Percentiles rank a stretch among this genome's conserved stretches.
Evolutionary conservation across 1,139 yeast genomes (phyloP).

Genomic region (Petasospora fabianii): DNA sequence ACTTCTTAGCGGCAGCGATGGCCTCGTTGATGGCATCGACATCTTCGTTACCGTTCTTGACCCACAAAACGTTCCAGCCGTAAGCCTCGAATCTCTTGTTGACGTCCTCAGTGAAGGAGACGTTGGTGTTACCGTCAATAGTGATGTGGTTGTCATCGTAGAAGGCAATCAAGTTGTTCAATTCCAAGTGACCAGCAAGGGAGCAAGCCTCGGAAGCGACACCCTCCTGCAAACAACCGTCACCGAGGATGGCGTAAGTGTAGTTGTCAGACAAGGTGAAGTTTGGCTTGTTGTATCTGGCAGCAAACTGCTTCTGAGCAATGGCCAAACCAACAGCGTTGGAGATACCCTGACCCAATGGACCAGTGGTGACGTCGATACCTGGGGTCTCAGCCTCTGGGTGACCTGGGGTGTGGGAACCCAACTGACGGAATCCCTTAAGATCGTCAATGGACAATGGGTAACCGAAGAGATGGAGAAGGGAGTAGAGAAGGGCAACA

Average conservation of each 20-base stretch:
- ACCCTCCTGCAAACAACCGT: slow-evolving; percentile 99
- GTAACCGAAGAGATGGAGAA: slow-evolving; percentile 85
- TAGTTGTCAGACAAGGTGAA: slow-evolving; percentile 66
- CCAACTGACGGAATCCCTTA: slow-evolving; percentile 85
- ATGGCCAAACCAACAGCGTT: slow-evolving; percentile 97
- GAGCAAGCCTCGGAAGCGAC: slow-evolving; percentile 93
- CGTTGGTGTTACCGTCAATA: slow-evolving; percentile 89
- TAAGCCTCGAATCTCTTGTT: slow-evolving; percentile 80
- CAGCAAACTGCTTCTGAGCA: slow-evolving; percentile 90
- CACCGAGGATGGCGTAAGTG: slow-evolving; percentile 87
- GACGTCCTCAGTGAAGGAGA: slow-evolving; percentile 95
- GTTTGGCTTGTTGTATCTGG: slow-evolving; percentile 89
- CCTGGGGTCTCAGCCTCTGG: slow-evolving; percentile 87
- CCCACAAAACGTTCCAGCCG: slow-evolving; percentile 88
- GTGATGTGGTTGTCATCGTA: slow-evolving; percentile 98
- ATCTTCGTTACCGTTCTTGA: slow-evolving; percentile 81
- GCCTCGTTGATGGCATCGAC: slow-evolving; percentile 70
- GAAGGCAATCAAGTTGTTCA: slow-evolving; percentile 90
- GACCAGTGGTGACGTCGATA: slow-evolving; percentile 97
- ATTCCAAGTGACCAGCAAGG: slow-evolving; percentile 93
- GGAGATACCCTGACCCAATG: slow-evolving; percentile 97
- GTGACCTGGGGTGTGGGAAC: slow-evolving; percentile 95
- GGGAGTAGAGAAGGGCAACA: slow-evolving; percentile 82
- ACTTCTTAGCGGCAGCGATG: slow-evolving; percentile 63
- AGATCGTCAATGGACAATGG: slow-evolving; percentile 80